Evolutionary conservation across 139 green algal genomes (phyloP), one percentile per base, ranked within the genome.

Genomic region (Trebouxia sp.): DNA sequence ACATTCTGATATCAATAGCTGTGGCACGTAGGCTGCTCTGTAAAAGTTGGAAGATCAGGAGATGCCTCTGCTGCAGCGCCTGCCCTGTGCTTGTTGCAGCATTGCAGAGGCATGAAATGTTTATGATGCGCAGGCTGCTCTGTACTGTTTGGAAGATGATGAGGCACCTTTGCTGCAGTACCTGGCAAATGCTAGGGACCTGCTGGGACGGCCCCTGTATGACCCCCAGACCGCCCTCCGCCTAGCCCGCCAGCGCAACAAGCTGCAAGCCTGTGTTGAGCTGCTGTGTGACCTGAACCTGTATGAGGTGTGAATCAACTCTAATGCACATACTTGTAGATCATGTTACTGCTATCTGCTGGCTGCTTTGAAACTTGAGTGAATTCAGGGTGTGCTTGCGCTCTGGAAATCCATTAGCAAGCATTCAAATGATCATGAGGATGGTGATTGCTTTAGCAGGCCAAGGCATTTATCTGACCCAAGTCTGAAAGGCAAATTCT

Each of bases 161-260:
- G 87, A 95, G 78, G 80, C 82, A 11, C 67, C 80, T 26, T 87
- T 98, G 75, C 83, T 98, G 65, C 75, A 86, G 14, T 95, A 94
- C 83, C 81, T 98, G 39, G 42, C 77, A 0, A 72, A 74, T 0
- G 85, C 86, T 0, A 75, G 85, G 14, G 82, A 88, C 38, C 30
- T 79, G 35, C 32, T 87, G 32, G 91, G 88, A 15, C 30, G 66
- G 9, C 91, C 94, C 35, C 83, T 93, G 70, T 99, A 96, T 83
- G 95, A 98, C 82, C 45, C 90, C 1, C 90, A 95, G 78, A 92
- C 92, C 47, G 95, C 95, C 15, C 89, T 99, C 74, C 85, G 94
- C 39, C 74, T 98, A 65, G 90, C 87, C 1, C 78, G 86, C 9
- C 88, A 93, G 80, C 81, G 86, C 17, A 75, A 81, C 67, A 42